Evolutionary conservation across 257 asterid genomes (phyloP), one percentile per base, ranked within the genome.

Genomic region (Solanum bulbocastanum): DNA sequence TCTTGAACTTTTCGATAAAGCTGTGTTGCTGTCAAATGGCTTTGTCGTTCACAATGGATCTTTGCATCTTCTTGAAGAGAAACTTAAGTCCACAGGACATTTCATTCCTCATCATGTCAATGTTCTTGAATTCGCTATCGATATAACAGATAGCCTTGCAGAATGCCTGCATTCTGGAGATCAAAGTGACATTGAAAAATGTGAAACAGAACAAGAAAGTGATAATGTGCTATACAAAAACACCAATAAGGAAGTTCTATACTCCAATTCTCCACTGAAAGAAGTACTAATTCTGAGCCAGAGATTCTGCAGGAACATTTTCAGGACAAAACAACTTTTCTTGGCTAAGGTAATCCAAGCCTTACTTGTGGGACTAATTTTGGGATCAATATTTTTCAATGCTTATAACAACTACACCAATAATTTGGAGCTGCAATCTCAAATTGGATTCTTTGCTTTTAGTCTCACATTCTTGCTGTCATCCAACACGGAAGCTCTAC

Each of bases 401-500:
- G 83, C 91, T 14, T 93, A 92, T 39, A 88, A 86, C 10, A 88
- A 85, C 10, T 49, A 87, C 73, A 16, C 88, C 33, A 89, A 90
- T 79, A 91, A 49, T 65, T 83, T 87, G 88, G 89, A 91, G 89
- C 52, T 92, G 87, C 97, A 94, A 60, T 91, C 90, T 81, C 94
- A 93, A 87, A 4, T 95, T 32, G 99, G 98, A 5, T 94, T 96
- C 93, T 94, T 96, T 4, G 98, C 98, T 39, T 94, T 96, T 90
- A 91, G 91, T 37, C 93, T 96, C 18, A 91, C 97, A 8, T 94
- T 95, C 89, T 86, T 96, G 90, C 72, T 96, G 84, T 94, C 98
- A 60, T 91, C 98, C 10, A 93, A 98, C n/a, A 94, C 95, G 9
- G 98, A 96, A 91, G 98, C 98, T n/a, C 92, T 96, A 9, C 98